A percentile compares a stretch with the other conserved stretches of the same genome.
Conservation (phyloP, 352 stramenopile species). For the Pythium folliculosum region DNA sequence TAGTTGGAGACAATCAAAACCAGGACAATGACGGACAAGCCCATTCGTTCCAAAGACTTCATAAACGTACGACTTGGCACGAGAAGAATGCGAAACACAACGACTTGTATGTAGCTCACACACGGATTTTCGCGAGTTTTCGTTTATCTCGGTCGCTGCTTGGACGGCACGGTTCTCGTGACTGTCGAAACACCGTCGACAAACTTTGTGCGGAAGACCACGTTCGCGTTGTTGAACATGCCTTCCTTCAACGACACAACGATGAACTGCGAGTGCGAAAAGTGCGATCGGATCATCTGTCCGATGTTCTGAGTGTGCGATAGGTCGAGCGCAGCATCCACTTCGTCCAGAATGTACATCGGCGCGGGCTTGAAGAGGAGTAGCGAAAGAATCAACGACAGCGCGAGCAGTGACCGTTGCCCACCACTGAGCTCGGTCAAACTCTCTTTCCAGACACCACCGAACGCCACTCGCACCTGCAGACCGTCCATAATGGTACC, state of each 20-base stretch:
- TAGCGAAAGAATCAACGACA: constrained; percentile 98
- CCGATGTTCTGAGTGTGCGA: constrained; percentile 99
- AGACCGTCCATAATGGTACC: constrained; percentile 92
- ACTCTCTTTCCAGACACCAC: constrained; percentile 98
- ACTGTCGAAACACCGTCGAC: constrained; percentile 99
- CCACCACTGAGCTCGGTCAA: constrained; percentile 98
- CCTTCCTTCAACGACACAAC: constrained; percentile 99
- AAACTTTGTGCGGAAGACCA: constrained; percentile 99
- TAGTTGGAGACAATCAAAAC: not conserved
- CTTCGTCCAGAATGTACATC: constrained; percentile 99
- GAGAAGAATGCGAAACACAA: not conserved
- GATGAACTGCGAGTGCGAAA: constrained; percentile 99
- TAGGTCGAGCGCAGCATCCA: constrained; percentile 99
- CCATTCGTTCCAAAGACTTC: not conserved
- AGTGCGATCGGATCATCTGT: constrained; percentile 99
- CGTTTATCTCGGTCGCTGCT: constrained; percentile 47
- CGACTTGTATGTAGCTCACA: not conserved
- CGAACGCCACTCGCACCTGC: constrained; percentile 99
- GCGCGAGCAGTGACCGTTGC: constrained; percentile 98
- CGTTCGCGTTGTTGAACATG: constrained; percentile 99
- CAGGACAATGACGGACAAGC: not conserved
- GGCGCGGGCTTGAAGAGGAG: constrained; percentile 99
- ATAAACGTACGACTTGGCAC: not conserved
- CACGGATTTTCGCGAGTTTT: not conserved
- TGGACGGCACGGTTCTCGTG: constrained; percentile 88